phyloP scores from a whole-genome alignment of 2,329 filamentous ascomycete species.

The Trichothecium sympodiale region DNA sequence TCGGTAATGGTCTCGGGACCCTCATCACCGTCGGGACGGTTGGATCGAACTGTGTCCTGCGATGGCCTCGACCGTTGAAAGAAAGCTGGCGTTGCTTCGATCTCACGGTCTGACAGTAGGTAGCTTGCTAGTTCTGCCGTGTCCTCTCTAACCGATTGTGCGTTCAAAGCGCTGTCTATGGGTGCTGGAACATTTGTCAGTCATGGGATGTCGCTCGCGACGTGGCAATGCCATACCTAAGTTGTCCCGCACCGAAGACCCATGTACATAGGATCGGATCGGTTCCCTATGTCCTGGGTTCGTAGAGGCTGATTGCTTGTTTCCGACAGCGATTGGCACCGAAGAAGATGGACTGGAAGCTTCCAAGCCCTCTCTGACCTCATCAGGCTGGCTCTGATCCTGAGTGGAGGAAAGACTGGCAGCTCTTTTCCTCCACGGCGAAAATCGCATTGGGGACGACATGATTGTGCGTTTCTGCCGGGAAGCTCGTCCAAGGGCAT shows the following conservation, averaged over 20 bases:
- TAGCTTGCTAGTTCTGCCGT: conserved; percentile 80
- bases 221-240: conserved; percentile 32
- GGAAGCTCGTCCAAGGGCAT: background rate
- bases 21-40: conserved; percentile 10
- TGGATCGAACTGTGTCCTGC: background rate
- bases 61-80: conserved; percentile 24
- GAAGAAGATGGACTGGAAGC: conserved; percentile 11
- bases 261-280: conserved; percentile 61
- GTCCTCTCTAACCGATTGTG: conserved; percentile 71
- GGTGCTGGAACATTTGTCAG: conserved; percentile 24
- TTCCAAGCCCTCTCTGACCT: conserved; percentile 14
- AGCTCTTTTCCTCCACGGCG: conserved; percentile 34
- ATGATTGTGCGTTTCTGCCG: conserved; percentile 18
- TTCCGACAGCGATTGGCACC: conserved; percentile 8
- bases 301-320: conserved; percentile 27
- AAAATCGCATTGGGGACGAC: conserved; percentile 36
- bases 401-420: conserved; percentile 23
- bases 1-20: conserved; percentile 46
- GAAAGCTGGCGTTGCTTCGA: conserved; percentile 32
- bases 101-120: conserved; percentile 55
- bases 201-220: background rate
- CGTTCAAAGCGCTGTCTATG: conserved; percentile 61
- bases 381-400: conserved; percentile 9
- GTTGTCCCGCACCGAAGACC: conserved; percentile 44
- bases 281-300: conserved; percentile 45